Conservation (phyloP, 1,284 basidiomycete genomes). For the Bjerkandera adusta region DNA sequence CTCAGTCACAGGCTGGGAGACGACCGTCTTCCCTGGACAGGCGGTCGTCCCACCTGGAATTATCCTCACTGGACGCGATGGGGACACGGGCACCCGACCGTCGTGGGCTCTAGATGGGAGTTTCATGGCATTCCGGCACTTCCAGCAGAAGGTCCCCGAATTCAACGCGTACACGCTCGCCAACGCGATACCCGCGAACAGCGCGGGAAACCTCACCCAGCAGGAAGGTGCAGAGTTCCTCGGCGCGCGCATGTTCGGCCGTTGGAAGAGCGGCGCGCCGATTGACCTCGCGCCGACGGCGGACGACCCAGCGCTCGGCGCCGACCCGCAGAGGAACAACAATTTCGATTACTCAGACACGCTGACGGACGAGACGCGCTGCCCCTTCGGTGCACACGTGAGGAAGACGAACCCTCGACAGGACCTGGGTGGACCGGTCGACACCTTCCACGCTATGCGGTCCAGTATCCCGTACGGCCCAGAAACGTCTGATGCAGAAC, state of each 20-base stretch:
- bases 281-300: constrained; percentile 6
- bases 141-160: constrained; percentile 54
- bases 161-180: constrained; percentile 47
- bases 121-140: constrained; percentile 54
- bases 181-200: constrained; percentile 37
- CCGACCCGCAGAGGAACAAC: constrained; percentile 14
- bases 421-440: constrained; percentile 33
- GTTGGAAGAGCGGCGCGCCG: constrained; percentile 58
- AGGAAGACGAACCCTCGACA: constrained; percentile 53
- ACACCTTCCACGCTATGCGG: constrained; percentile 29
- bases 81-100: constrained; percentile 31
- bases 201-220: constrained; percentile 32
- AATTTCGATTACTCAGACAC: constrained; percentile 32
- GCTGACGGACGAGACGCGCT: constrained; percentile 30
- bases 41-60: constrained; percentile 30
- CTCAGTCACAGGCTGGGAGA: constrained; percentile 33
- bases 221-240: constrained; percentile 45
- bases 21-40: constrained; percentile 34
- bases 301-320: constrained; percentile 12
- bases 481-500: constrained; percentile 13
- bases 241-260: constrained; percentile 52
- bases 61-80: constrained; percentile 32
- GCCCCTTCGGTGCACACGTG: constrained; percentile 56
- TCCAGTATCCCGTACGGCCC: constrained; percentile 40
- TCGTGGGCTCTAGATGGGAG: constrained; percentile 50